These are phyloP conservation scores for Lachnellula suecica DNA, from an alignment of 2,329 filamentous ascomycete species.

Conservation along the genomic window DNA sequence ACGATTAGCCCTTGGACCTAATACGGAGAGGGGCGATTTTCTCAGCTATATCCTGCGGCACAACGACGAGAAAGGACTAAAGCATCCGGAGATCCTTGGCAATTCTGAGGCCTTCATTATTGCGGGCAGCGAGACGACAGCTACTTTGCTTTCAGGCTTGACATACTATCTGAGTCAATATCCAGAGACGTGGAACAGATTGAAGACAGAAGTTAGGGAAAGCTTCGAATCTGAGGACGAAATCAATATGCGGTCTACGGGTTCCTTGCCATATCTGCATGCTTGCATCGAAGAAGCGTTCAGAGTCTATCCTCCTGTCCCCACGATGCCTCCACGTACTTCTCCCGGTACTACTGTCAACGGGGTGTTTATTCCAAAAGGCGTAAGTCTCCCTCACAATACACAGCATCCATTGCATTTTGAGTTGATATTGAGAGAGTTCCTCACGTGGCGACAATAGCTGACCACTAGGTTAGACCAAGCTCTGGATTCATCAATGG, in stretches of 20 bases:
- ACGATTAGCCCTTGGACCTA: background rate
- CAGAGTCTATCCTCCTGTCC: background rate
- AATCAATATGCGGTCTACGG: conserved; percentile 30
- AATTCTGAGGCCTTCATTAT: conserved; percentile 10
- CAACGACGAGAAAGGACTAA: conserved; percentile 13
- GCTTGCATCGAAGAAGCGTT: background rate
- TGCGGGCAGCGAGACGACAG: conserved; percentile 32
- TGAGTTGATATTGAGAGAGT: background rate
- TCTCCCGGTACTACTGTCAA: background rate
- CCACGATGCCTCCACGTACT: background rate
- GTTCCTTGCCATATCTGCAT: background rate
- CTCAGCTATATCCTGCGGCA: conserved; percentile 23
- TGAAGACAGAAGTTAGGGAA: conserved; percentile 39
- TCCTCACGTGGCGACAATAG: background rate
- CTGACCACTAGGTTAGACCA: background rate
- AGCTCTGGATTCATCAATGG: background rate
- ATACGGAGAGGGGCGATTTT: conserved; percentile 30
- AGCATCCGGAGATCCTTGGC: conserved; percentile 5
- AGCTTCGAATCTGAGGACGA: conserved; percentile 36
- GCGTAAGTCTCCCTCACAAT: background rate
- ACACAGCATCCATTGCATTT: background rate
- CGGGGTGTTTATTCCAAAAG: background rate
- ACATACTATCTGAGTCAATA: conserved; percentile 29
- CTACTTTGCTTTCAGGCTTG: conserved; percentile 21
- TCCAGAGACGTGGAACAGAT: conserved; percentile 29